Evolutionary conservation across 805 yeast genomes (phyloP), one percentile per base, ranked within the genome.

Genomic region (Lachancea thermotolerans): DNA sequence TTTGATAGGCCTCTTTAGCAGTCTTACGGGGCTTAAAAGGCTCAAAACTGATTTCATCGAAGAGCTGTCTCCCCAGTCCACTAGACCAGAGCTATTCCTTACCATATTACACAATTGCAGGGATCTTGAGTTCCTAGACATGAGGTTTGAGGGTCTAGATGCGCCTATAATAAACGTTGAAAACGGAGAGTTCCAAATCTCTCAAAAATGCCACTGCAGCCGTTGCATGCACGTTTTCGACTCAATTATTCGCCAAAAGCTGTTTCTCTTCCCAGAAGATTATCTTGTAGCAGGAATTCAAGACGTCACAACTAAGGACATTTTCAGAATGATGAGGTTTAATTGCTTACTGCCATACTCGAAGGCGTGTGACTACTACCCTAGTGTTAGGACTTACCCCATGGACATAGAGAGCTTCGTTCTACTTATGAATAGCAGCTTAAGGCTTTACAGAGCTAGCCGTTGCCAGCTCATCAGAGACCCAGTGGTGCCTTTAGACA

Each of bases 281-380:
- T 56, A 50, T 39, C 46, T 46, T 14, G 40, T 64, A 5, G 46
- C 54, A 12, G 60, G 57, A 47, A 41, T 58, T 15, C 55, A 58
- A 31, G 61, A 62, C 27, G 52, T 63, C 36, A 60, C 64, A 0
- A 59, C 62, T 6, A 61, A 67, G 39, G 70, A 68, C 48, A 65
- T 64, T 35, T 69, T 64, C 45, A 62, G 63, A 10, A 64, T 62
- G 55, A 65, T 69, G 56, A 55, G 64, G 36, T 53, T 57, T 31
- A 51, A 67, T 9, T 64, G 65, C 17, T 45, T 70, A 21, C 51
- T 66, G 33, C 74, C 74, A 2, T 70, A 70, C 44, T 68, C 74
- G 1, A 70, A 69, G 45, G 73, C 74, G 1, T 67, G 70, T 38
- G 74, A 69, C 49, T 56, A 54, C 37, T 69, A 66, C 48, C 74